Percentiles rank a stretch among this genome's conserved stretches.
Evolutionary conservation across 2,329 filamentous ascomycete genomes (phyloP).

Genomic region (Juglanconis juglandina): DNA sequence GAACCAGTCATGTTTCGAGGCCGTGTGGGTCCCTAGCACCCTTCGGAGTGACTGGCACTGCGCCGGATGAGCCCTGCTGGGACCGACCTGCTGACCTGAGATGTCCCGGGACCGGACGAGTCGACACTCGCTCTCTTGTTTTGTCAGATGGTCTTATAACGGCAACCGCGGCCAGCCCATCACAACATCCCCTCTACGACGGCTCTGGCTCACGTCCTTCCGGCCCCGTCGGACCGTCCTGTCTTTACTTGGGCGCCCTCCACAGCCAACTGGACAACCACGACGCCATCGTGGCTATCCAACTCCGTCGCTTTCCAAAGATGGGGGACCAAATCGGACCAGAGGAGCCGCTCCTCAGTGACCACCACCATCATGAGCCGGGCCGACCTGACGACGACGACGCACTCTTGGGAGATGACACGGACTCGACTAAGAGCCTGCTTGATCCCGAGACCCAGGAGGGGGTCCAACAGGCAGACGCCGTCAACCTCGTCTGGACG

Average conservation of each 20-base stretch:
- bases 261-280: neutral
- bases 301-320: neutral
- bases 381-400: neutral
- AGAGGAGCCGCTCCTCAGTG: conserved; percentile 1
- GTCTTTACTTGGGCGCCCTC: neutral
- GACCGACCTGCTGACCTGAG: no score
- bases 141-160: no score
- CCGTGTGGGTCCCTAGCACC: no score
- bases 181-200: no score
- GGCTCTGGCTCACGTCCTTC: neutral
- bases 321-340: neutral
- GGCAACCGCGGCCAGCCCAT: no score
- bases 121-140: no score
- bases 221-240: neutral
- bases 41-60: no score
- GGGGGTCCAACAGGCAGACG: conserved; percentile 47
- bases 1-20: no score
- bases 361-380: neutral
- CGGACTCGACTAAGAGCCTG: neutral
- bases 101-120: no score
- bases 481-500: conserved; percentile 44
- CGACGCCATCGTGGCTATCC: neutral
- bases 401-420: neutral
- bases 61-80: no score
- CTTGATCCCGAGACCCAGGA: conserved; percentile 30